These are phyloP conservation scores for Russula vinacea DNA, from an alignment of 768 basidiomycete genomes.

Conservation along the genomic window DNA sequence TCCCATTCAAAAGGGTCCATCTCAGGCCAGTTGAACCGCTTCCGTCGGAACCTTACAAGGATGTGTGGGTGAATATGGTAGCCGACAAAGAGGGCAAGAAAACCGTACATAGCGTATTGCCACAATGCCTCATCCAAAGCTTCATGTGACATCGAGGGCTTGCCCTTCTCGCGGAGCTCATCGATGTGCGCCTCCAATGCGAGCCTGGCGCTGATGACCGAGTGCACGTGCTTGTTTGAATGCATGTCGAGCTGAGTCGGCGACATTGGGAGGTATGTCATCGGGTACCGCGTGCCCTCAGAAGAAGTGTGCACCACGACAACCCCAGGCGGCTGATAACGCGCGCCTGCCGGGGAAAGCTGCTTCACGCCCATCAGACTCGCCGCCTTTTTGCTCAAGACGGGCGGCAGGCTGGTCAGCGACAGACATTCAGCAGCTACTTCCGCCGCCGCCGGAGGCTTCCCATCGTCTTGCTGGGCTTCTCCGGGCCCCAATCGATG, in stretches of 20 bases:
- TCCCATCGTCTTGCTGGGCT: constrained; percentile 33
- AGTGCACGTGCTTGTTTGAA: constrained; percentile 65
- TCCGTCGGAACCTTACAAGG: constrained; percentile 55
- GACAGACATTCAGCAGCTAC: constrained; percentile 31
- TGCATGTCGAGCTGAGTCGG: constrained; percentile 70
- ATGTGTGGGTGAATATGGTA: background rate
- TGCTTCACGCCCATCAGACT: constrained; percentile 38
- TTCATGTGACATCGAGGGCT: constrained; percentile 29
- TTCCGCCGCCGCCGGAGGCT: constrained; percentile 31
- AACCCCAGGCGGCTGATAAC: constrained; percentile 59
- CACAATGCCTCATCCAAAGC: constrained; percentile 47
- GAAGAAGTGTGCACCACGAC: constrained; percentile 38
- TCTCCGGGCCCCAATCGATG: constrained; percentile 41
- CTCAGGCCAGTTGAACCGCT: constrained; percentile 65
- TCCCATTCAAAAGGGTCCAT: constrained; percentile 13
- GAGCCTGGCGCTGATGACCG: constrained; percentile 57
- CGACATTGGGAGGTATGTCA: constrained; percentile 55
- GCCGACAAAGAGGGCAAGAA: constrained; percentile 11
- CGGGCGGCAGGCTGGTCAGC: constrained; percentile 25
- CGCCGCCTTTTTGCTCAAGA: constrained; percentile 40
- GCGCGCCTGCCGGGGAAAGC: constrained; percentile 20
- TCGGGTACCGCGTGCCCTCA: constrained; percentile 39
- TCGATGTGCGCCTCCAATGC: constrained; percentile 52
- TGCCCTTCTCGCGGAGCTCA: constrained; percentile 34
- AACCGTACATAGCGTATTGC: constrained; percentile 56